phyloP scores from a whole-genome alignment of 345 rosid genomes.

The Camelina hispida region DNA sequence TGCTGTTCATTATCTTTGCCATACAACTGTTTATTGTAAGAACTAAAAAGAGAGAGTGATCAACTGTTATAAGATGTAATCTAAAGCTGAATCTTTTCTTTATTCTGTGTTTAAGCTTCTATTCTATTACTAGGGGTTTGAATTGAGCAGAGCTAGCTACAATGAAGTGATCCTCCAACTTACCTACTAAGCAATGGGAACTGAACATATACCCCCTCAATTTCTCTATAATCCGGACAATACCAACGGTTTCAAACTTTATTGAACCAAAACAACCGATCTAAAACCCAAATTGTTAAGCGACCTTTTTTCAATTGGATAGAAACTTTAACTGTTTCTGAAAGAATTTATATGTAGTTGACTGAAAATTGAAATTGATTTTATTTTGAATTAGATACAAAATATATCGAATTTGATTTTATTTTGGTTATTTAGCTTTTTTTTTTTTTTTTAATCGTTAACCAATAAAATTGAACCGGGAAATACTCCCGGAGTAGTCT shows the following conservation, averaged over 20 bases:
- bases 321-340: neutral
- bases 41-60: neutral
- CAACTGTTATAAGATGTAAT: conserved; percentile 1
- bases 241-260: neutral
- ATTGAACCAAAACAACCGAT: neutral
- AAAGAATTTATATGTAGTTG: neutral
- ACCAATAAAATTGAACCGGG: conserved; percentile 13
- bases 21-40: conserved; percentile 16
- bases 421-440: neutral
- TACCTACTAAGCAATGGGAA: neutral
- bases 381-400: no score
- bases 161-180: neutral
- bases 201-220: neutral
- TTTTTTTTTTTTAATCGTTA: neutral
- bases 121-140: neutral
- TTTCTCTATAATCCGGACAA: neutral
- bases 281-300: neutral
- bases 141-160: neutral
- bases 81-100: neutral
- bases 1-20: conserved; percentile 8
- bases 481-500: neutral
- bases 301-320: no score
- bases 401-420: neutral
- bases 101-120: neutral
- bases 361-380: neutral